Evolutionary conservation across 352 stramenopile genomes (phyloP), one percentile per base, ranked within the genome.

Genomic region (Nothophytophthora sp.): DNA sequence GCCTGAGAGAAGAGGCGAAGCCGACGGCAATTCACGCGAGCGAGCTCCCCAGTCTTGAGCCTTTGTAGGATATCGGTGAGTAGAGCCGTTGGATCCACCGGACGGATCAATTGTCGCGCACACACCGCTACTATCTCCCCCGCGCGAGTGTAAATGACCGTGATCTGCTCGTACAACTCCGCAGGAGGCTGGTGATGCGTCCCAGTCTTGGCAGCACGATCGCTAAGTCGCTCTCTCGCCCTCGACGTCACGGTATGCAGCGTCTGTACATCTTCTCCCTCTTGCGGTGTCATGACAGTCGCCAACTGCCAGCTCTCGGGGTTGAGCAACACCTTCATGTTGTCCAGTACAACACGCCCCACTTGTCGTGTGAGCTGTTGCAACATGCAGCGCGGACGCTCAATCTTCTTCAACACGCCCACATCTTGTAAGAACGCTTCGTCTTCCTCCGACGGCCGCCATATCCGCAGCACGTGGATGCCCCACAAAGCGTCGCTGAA

Each of bases 261-360:
- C 7, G 37, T 60, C 22, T 30, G 37, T 0, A 60, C 44, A 10
- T 12, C 16, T 4, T 63, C 33, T 8, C 29, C 35, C 19, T 66
- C 55, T 6, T 42, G 18, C 2, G 37, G 29, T 1, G 34, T 43
- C 67, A 77, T 68, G 12, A 70, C 49, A 8, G 55, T 50, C 1
- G 77, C 77, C 48, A 88, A 27, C 36, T 84, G 74, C 77, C 77
- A 88, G 35, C 48, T 79, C 16, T 88, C 77, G 1, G 52, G 10
- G 9, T 53, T 67, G 2, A 77, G 35, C 10, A 88, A 45, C 25
- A 70, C 52, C 36, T 86, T 86, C 59, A 81, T 72, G 38, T 78
- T 80, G 4, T 86, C 74, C 8, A 83, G 39, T 27, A 67, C 63
- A 5, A 73, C 32, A 11, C 72, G 72, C 15, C 55, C 64, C 1